Evolutionary conservation across 768 basidiomycete genomes (phyloP).

Genomic region (Lactarius deliciosus): DNA sequence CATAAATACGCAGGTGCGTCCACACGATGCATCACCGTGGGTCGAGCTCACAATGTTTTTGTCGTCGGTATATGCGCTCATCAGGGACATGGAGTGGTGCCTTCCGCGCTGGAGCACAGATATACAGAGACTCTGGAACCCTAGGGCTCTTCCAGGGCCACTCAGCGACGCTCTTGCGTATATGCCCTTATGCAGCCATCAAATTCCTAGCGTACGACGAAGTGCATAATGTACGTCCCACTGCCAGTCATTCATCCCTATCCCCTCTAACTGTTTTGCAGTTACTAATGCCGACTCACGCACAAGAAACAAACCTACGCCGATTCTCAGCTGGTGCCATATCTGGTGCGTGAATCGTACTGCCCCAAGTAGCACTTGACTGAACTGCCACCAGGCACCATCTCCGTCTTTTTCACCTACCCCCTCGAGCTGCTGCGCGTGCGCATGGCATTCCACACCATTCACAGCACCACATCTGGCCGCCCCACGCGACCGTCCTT

Average conservation of each 20-base stretch:
- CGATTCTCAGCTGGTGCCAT: conserved; percentile 86
- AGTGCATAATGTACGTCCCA: conserved; percentile 61
- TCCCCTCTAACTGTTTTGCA: conserved; percentile 35
- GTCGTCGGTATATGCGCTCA: neutral
- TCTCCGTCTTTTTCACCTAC: conserved; percentile 90
- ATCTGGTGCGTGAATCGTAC: conserved; percentile 57
- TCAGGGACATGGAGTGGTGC: conserved; percentile 88
- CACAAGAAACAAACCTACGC: conserved; percentile 71
- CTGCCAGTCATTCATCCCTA: neutral
- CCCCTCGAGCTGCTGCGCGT: conserved; percentile 95
- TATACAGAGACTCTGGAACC: conserved; percentile 65
- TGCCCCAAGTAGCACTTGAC: neutral
- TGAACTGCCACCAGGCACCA: conserved; percentile 52
- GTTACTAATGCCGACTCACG: conserved; percentile 83
- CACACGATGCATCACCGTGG: too few species aligned
- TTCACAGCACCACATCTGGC: conserved; percentile 24
- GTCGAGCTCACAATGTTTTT: neutral
- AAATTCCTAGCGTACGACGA: conserved; percentile 98
- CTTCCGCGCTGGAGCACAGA: conserved; percentile 69
- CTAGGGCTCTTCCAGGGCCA: conserved; percentile 93
- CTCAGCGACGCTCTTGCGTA: conserved; percentile 88
- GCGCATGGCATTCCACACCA: conserved; percentile 88
- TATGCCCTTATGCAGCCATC: conserved; percentile 96
- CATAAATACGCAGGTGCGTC: conserved; percentile 84
- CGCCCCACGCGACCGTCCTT: conserved; percentile 45